A percentile compares a stretch with the other conserved stretches of the same genome.
Evolutionary conservation across 2,329 filamentous ascomycete species (phyloP).

Genomic region (Herpotrichia juniperi): DNA sequence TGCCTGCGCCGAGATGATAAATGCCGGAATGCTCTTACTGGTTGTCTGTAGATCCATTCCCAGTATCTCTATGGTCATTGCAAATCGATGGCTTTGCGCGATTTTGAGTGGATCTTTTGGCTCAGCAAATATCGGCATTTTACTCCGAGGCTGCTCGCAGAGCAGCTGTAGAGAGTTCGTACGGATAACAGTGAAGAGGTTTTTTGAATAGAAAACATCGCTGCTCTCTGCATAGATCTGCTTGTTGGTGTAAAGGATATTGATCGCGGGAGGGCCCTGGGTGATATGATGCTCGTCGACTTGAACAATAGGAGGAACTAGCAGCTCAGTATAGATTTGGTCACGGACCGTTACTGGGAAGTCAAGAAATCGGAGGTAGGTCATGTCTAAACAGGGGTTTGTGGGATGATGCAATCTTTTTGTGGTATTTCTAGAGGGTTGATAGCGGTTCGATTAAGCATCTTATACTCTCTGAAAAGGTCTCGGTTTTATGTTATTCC

Average conservation of each 20-base stretch:
- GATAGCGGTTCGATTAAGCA: too few relatives aligned
- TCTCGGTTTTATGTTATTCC: too few relatives aligned
- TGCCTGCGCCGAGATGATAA: conserved; percentile 5
- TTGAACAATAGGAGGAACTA: conserved; percentile 8
- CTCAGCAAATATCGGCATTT: neutral
- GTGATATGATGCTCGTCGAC: neutral
- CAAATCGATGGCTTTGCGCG: conserved; percentile 9
- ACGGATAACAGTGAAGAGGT: conserved; percentile 13
- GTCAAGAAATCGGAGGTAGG: conserved; percentile 7
- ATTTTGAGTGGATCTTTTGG: conserved; percentile 1
- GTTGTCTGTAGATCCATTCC: neutral
- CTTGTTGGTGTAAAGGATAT: conserved; percentile 16
- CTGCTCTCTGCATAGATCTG: conserved; percentile 17
- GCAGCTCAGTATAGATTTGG: conserved; percentile 16
- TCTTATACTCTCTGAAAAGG: too few relatives aligned
- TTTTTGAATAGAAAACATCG: conserved; percentile 14
- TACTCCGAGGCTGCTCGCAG: neutral
- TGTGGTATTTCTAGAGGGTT: too few relatives aligned
- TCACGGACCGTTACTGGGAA: conserved; percentile 13
- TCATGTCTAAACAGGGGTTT: neutral
- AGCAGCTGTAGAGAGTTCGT: neutral
- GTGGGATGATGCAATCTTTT: too few relatives aligned
- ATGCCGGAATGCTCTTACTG: neutral
- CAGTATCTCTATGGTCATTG: conserved; percentile 9
- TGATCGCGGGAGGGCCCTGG: conserved; percentile 1